Evolutionary conservation across 495 filamentous ascomycete species (phyloP), one percentile per base, ranked within the genome.

Genomic region (Aspergillus bridgeri): DNA sequence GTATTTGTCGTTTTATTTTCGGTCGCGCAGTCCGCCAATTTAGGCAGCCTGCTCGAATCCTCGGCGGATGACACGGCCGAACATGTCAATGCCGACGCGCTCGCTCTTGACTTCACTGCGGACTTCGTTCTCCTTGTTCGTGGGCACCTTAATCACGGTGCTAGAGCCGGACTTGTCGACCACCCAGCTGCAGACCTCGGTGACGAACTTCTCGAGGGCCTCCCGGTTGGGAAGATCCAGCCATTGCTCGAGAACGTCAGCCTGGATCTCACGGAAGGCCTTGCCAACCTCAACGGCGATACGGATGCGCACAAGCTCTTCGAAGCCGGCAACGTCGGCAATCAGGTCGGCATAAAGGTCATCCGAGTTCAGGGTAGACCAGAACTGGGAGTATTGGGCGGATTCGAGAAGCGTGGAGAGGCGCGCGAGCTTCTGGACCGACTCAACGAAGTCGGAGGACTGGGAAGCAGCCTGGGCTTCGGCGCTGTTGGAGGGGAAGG

Each of bases 41-140:
- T 76, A 91, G 57, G 87, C 88, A 54, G 89, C 86, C 71, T 96
- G 91, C 79, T 98, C 94, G 78, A 92, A 98, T 19, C 89, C 88
- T 60, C 94, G 79, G 65, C 87, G 83, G 66, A 98, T 85, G 58
- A 97, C 86, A 78, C 85, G 91, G 54, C 96, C 93, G 58, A 99
- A 91, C 78, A 90, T 89, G 48, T 80, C 77, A 20, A 79, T 60
- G 23, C 70, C 77, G 42, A 99, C 95, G 60, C 91, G 91, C 81
- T 99, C 95, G 73, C 93, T 85, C 69, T 96, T 92, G 64, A 97
- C 89, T 44, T 91, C 90, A 65, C 92, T 93, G 81, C 94, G 92
- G 25, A 91, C 95, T 84, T 98, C 92, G 74, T 99, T 99, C 81
- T 99, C 95, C 73, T 94, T 89, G 73, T 98, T 99, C 69, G 88